Conservation (phyloP, 2,329 filamentous ascomycete genomes). For the Balansia obtecta region DNA sequence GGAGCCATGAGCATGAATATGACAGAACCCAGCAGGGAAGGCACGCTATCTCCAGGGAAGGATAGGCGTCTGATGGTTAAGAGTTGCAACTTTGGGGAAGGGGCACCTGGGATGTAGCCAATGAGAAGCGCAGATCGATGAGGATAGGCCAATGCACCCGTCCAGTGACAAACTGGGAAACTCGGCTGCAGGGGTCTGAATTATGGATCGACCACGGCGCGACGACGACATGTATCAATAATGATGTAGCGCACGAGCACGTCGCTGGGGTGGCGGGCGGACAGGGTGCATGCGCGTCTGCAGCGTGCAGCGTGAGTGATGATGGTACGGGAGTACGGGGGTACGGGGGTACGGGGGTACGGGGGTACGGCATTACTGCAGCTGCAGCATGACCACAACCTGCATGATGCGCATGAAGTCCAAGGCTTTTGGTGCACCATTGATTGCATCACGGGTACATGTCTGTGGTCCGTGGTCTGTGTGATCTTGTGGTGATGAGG, state of each 20-base stretch:
- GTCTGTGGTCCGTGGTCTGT: not conserved
- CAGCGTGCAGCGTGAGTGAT: not conserved
- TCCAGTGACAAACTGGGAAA: not conserved
- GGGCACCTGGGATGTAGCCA: not conserved
- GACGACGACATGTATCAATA: not conserved
- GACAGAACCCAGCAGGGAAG: not conserved
- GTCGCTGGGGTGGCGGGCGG: not conserved
- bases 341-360: too few relatives aligned
- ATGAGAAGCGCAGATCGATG: not conserved
- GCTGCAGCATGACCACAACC: too few relatives aligned
- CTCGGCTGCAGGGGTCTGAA: not conserved
- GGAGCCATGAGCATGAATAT: not conserved
- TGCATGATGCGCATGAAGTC: too few relatives aligned
- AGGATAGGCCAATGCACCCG: not conserved
- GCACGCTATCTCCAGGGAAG: not conserved
- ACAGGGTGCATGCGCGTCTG: not conserved
- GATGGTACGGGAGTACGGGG: too few relatives aligned
- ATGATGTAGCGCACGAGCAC: not conserved
- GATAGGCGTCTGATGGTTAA: not conserved
- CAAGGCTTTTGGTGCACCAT: too few relatives aligned
- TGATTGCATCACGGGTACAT: not conserved
- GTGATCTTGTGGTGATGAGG: too few relatives aligned
- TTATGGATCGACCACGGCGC: too few relatives aligned
- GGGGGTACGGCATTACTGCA: too few relatives aligned
- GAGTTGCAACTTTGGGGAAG: too few relatives aligned